Percentiles rank a stretch among this genome's conserved stretches.
phyloP scores from a whole-genome alignment of 2,329 filamentous ascomycete species.

The Xylariaceae sp. region DNA sequence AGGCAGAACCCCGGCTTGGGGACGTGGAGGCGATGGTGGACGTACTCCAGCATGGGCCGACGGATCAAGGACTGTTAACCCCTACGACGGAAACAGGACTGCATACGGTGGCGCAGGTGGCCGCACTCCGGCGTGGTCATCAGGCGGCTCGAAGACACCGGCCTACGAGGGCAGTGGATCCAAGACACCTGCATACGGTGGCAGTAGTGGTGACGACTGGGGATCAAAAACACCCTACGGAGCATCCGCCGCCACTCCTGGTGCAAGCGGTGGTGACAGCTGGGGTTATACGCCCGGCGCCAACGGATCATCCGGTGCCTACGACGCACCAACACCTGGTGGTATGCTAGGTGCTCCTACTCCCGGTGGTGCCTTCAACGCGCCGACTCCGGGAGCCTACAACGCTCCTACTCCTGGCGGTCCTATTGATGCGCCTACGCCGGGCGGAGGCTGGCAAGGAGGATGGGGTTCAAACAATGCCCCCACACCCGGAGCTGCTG shows the following conservation, averaged over 20 bases:
- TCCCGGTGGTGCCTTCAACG: constrained; percentile 61
- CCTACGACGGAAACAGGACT: constrained; percentile 70
- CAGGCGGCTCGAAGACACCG: constrained; percentile 66
- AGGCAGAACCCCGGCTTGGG: constrained; percentile 62
- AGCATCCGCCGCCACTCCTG: constrained; percentile 54
- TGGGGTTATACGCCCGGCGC: constrained; percentile 58
- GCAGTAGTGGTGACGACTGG: constrained; percentile 53
- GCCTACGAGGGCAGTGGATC: constrained; percentile 61
- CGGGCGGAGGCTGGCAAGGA: constrained; percentile 58
- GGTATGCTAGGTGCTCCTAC: constrained; percentile 56
- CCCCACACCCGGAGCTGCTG: constrained; percentile 61
- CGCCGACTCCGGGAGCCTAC: constrained; percentile 58
- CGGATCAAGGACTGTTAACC: constrained; percentile 63
- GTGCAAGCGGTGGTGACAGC: constrained; percentile 53
- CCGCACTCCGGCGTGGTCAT: constrained; percentile 74
- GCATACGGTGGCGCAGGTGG: constrained; percentile 73
- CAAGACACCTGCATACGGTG: constrained; percentile 62
- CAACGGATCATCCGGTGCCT: constrained; percentile 45
- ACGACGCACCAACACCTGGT: constrained; percentile 68
- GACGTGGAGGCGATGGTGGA: constrained; percentile 49
- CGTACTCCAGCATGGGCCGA: constrained; percentile 70
- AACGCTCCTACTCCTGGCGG: constrained; percentile 67
- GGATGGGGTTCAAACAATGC: constrained; percentile 61
- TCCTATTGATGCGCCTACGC: constrained; percentile 62
- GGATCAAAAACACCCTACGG: constrained; percentile 77